phyloP scores from a whole-genome alignment of 345 rosid species.

The Capsella bursapastoris region DNA sequence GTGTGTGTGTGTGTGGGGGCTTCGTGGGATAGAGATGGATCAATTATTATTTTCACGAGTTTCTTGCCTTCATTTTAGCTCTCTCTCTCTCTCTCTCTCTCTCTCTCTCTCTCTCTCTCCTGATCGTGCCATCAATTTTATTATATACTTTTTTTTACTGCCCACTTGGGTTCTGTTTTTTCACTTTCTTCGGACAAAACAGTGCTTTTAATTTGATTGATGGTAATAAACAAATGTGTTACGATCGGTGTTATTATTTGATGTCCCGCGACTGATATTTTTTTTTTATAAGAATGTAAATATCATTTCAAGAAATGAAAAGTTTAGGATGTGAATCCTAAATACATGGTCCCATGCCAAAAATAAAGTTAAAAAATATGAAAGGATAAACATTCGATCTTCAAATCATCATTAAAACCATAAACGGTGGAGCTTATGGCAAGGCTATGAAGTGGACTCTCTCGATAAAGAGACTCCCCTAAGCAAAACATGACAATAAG shows the following conservation, averaged over 20 bases:
- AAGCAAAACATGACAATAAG: too few species aligned
- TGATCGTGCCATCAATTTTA: not conserved
- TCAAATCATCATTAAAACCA: too few species aligned
- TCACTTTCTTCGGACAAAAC: slow-evolving; percentile 32
- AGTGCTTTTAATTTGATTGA: slow-evolving; percentile 10
- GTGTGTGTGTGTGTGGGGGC: slow-evolving; percentile 18
- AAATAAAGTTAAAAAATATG: too few species aligned
- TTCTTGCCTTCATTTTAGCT: slow-evolving; percentile 35
- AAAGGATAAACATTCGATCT: too few species aligned
- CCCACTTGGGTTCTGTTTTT: not conserved
- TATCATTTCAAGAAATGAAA: too few species aligned
- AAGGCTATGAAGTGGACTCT: too few species aligned
- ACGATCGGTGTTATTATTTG: not conserved
- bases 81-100: not conserved
- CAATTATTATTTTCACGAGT: slow-evolving; percentile 42
- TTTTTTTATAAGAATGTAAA: too few species aligned
- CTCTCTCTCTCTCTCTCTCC: not conserved
- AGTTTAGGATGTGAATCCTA: too few species aligned
- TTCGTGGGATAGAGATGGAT: slow-evolving; percentile 43
- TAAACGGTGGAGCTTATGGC: too few species aligned
- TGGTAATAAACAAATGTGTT: too few species aligned
- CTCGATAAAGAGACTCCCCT: too few species aligned
- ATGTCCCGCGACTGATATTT: not conserved
- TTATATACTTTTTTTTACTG: not conserved
- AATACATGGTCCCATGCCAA: too few species aligned